phyloP scores from a whole-genome alignment of 1,284 basidiomycete species.

The Retiboletus flavoniger region DNA sequence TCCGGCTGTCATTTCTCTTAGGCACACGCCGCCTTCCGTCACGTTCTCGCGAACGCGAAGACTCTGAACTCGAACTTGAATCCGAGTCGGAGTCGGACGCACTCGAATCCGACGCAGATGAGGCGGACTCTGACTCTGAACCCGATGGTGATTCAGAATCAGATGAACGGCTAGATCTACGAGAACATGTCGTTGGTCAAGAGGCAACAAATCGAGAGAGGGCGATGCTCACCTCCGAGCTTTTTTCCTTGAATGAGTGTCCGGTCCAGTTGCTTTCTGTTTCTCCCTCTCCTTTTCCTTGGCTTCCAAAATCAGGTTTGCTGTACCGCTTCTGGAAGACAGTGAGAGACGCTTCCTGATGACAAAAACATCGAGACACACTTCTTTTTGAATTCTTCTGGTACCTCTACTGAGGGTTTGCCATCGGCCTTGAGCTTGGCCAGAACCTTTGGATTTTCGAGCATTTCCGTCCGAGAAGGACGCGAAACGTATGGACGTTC shows the following conservation, averaged over 20 bases:
- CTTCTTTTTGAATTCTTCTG: conserved; percentile 80
- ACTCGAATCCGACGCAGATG: conserved; percentile 39
- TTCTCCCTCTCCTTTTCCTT: conserved; percentile 69
- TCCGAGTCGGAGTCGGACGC: conserved; percentile 44
- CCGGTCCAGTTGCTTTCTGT: conserved; percentile 37
- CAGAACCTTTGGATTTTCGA: conserved; percentile 66
- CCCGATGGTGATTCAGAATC: conserved; percentile 35
- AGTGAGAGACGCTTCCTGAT: conserved; percentile 7
- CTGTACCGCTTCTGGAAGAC: conserved; percentile 56
- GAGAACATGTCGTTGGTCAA: conserved; percentile 7
- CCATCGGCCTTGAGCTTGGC: conserved; percentile 64
- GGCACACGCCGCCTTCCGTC: conserved; percentile 46
- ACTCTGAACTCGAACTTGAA: conserved; percentile 25
- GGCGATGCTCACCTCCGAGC: conserved; percentile 45
- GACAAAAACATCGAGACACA: conserved; percentile 34
- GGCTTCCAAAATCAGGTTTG: conserved; percentile 68
- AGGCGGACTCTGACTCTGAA: conserved; percentile 40
- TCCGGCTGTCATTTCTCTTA: conserved; percentile 26
- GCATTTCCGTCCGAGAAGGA: conserved; percentile 72
- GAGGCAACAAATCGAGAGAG: not conserved
- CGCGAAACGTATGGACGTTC: conserved; percentile 71
- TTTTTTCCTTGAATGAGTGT: conserved; percentile 46
- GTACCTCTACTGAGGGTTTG: conserved; percentile 71
- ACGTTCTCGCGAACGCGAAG: conserved; percentile 47
- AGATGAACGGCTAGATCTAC: conserved; percentile 24